Evolutionary conservation across 2,329 filamentous ascomycete genomes (phyloP).

Genomic region (Drechslera avenae): DNA sequence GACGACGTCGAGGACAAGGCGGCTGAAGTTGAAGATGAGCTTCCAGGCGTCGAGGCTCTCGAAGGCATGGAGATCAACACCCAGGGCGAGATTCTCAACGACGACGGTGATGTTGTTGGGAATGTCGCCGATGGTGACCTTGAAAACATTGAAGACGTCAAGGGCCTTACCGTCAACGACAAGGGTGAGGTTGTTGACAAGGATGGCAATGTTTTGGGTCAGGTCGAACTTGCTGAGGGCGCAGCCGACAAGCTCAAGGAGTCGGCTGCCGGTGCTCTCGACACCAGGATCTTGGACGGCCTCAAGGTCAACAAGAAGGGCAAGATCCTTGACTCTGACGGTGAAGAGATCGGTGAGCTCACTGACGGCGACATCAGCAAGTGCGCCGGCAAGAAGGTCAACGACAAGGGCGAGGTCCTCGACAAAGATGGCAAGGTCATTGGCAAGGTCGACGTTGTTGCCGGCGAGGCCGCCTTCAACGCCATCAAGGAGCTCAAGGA

Average conservation of each 20-base stretch:
- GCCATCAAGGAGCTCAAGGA: constrained; percentile 55
- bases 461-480: constrained; percentile 57
- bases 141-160: constrained; percentile 50
- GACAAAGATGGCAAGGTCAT: constrained; percentile 58
- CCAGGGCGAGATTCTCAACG: constrained; percentile 56
- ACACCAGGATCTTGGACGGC: constrained; percentile 57
- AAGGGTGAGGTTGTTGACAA: constrained; percentile 57
- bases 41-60: constrained; percentile 58
- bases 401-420: constrained; percentile 57
- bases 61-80: constrained; percentile 58
- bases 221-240: constrained; percentile 57
- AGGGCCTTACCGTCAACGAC: constrained; percentile 58
- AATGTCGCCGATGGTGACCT: constrained; percentile 54
- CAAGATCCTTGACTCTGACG: constrained; percentile 58
- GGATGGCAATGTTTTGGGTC: constrained; percentile 57
- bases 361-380: constrained; percentile 53
- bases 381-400: constrained; percentile 55
- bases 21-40: constrained; percentile 54
- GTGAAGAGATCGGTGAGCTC: constrained; percentile 58
- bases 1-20: constrained; percentile 39
- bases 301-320: constrained; percentile 64
- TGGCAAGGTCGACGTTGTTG: constrained; percentile 55
- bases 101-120: constrained; percentile 57
- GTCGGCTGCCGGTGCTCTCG: constrained; percentile 47
- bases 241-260: constrained; percentile 55